phyloP scores from a whole-genome alignment of 2,329 filamentous ascomycete genomes.

The Penicillium rolfsii region DNA sequence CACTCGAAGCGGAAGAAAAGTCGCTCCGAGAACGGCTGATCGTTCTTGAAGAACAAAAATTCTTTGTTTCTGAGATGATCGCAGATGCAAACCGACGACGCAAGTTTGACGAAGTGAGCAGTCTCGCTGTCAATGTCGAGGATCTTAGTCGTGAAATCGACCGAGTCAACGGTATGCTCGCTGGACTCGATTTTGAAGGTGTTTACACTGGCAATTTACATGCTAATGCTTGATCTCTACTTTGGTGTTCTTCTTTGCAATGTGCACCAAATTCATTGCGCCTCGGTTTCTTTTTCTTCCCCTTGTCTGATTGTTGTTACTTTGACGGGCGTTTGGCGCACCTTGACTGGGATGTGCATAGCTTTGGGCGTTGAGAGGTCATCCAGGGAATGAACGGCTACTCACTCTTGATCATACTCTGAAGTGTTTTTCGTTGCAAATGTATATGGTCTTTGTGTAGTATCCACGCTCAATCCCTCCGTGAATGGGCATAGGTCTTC shows the following conservation, averaged over 20 bases:
- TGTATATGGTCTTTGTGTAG: not conserved
- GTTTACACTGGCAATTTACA: constrained; percentile 47
- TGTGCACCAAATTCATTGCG: constrained; percentile 13
- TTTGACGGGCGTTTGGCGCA: constrained; percentile 23
- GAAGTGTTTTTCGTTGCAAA: not conserved
- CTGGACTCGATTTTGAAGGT: constrained; percentile 65
- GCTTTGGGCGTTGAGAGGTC: constrained; percentile 31
- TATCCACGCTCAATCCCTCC: not conserved
- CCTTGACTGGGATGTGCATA: constrained; percentile 31
- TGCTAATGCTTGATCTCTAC: constrained; percentile 16
- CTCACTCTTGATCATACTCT: not conserved
- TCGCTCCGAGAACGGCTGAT: constrained; percentile 77
- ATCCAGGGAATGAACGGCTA: constrained; percentile 19
- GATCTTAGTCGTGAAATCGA: constrained; percentile 81
- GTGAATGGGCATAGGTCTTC: not conserved
- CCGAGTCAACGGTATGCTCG: constrained; percentile 65
- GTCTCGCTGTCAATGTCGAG: constrained; percentile 76
- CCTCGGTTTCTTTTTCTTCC: constrained; percentile 5
- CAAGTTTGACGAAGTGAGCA: constrained; percentile 84
- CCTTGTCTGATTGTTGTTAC: constrained; percentile 4
- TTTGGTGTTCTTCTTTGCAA: constrained; percentile 1
- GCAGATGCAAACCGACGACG: constrained; percentile 72
- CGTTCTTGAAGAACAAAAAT: constrained; percentile 87
- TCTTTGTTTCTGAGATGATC: constrained; percentile 86
- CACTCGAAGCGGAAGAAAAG: constrained; percentile 81